Base-by-base conservation (phyloP, 1,139 yeast genomes). In the Hemisphaericaspora lyxosophila region DNA sequence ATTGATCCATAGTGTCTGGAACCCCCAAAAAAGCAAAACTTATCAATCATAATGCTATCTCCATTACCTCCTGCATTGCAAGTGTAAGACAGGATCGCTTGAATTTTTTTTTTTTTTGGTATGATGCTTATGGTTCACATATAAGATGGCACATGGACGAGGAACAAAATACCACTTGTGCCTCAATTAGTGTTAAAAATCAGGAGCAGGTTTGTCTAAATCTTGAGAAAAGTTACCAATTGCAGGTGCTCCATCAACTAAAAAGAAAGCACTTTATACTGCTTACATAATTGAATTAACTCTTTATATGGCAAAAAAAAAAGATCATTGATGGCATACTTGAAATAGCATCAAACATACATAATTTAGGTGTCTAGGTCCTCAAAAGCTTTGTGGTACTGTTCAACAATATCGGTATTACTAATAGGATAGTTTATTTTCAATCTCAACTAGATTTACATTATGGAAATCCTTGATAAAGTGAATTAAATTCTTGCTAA, bases 201-300 rank as follows among this genome's bases (percentile, higher is more conserved):
- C 88, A 0, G 88, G 86, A 36, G 66, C 53, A 16, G 75, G 58
- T 2, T 54, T 49, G 1, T 51, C 49, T 36, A 82, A 51, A 39
- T 75, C 65, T 2, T 26, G 26, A 20, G 50, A 47, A 5, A 78
- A 48, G 35, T 77, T 57, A 0, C 90, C 90, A 27, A 76, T 64
- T 1, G 78, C 73, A 53, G 83, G 90, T 3, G 90, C 87, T 11
- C 83, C 90, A 53, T 83, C 92, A 15, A 83, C 69, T 26, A 80
- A n/a, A n/a, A 56, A 4, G 85, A 75, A 32, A 80, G 48, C 7
- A 76, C 73, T 8, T 59, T 57, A 41, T 74, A 59, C 34, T 73
- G 54, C n/a, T 60, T 58, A 48, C 86, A 78, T 33, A 75, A 54
- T 11, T 55, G 46, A 4, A 70, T 64, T 34, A 82, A 48, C 37